Base-by-base conservation (phyloP, 257 asterid species). In the Lantana camara region DNA sequence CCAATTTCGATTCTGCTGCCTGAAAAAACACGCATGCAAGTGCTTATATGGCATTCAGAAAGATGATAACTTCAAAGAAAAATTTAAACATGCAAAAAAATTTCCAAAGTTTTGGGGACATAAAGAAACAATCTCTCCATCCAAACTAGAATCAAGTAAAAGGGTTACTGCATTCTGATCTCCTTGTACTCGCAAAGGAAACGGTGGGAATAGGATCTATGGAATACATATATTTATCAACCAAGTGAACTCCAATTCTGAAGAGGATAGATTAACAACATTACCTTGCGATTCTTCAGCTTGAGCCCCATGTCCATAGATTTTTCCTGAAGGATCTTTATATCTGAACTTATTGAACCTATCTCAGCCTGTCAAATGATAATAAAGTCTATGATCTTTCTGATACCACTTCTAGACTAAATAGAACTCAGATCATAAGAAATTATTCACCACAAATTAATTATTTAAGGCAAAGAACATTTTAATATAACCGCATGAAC, bases 231-330 rank as follows among this genome's bases (percentile, higher is more conserved):
- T 54, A 30, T 22, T 27, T 12, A 56, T 34, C 23, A 46, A 69
- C 66, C 30, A 45, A 56, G 35, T 8, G 11, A 51, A 40, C 32
- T 15, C 30, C 65, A 51, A 66, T 21, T 44, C 41, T 19, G 9
- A 22, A 58, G 47, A 54, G 57, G 53, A 20, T 10, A 3, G 61
- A 40, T 9, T 45, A 48, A 32, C 13, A 49, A 72, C 38, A 50
- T 69, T 82, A 90, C 99, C 97, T 90, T 94, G 70, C 97, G 96
- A 79, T 94, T 94, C 80, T 90, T 94, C 75, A 94, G 82, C 86
- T 85, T 94, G 67, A 94, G 90, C 63, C 99, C 99, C 99, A 90
- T 94, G 81, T 90, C 95, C 97, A 90, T 85, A 46, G 97, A 94
- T 83, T 88, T 88, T 77, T 90, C 99, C 75, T 94, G 99, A 68